Evolutionary conservation across 139 green algal genomes (phyloP), one percentile per base, ranked within the genome.

Genomic region (Penium margaritaceum): DNA sequence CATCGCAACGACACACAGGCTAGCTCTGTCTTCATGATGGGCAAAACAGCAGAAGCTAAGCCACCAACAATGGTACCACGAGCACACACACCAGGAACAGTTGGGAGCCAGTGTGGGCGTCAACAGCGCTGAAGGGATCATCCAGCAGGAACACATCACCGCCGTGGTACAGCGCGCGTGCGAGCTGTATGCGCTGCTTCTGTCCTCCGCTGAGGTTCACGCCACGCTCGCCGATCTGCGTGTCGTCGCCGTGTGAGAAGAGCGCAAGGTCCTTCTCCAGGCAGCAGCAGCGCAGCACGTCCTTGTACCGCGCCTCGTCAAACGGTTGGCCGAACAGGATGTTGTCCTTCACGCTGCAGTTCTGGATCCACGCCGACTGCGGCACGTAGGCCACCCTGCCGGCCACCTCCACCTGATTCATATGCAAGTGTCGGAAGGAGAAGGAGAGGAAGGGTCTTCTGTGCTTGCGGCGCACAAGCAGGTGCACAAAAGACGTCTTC

Each of bases 131-230:
- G 34, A 84, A 67, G 1, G 76, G 47, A 57, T 80, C 75, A 32
- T 83, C 75, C 12, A 83, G 75, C 5, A 83, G 41, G 62, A 80
- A 83, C 19, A 68, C 29, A 21, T 79, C 75, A 5, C 37, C 43
- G 62, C 70, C 70, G 21, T 60, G 36, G 67, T 84, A 96, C 58
- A 94, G 74, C 0, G 90, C 87, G 21, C 91, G 81, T 2, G 91
- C 91, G 51, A 84, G 77, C 47, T 79, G 60, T 36, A 79, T 62
- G 61, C 87, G n/a, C 51, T 80, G 73, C 63, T 80, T 80, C 43
- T 80, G 73, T 4, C 73, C 73, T 3, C 73, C 73, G 21, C 65
- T 77, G 65, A 90, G 66, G 61, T 90, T 90, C 3, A 90, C 85
- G 0, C 85, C 85, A 2, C 79, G 33, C 60, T 81, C 79, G 72